These are phyloP conservation scores for Wickerhamomyces sp. DNA, from an alignment of 1,139 yeast genomes.

Conservation along the genomic window DNA sequence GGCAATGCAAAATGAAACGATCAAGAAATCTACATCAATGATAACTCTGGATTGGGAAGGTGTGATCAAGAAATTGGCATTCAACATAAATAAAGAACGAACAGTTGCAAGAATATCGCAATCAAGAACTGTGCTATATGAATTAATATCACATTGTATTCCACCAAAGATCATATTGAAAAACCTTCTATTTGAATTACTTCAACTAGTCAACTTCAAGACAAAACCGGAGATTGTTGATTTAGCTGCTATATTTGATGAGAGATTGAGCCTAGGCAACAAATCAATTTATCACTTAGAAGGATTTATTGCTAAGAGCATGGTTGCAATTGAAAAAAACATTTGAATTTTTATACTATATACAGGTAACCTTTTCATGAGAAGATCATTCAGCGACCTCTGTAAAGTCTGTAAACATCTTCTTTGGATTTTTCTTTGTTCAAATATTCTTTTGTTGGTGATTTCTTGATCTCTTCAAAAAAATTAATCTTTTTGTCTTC, in stretches of 20 bases:
- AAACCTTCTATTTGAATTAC: conserved; percentile 54
- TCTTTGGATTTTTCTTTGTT: conserved; percentile 47
- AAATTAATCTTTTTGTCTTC: conserved; percentile 45
- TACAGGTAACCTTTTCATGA: conserved; percentile 8
- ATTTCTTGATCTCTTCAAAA: conserved; percentile 47
- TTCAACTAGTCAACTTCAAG: conserved; percentile 35
- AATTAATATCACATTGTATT: conserved; percentile 85
- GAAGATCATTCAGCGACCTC: conserved; percentile 50
- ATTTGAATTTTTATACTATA: conserved; percentile 2
- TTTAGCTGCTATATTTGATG: conserved; percentile 75
- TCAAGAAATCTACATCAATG: conserved; percentile 39
- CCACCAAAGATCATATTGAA: conserved; percentile 80
- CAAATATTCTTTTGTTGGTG: conserved; percentile 63
- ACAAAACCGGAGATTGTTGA: conserved; percentile 54
- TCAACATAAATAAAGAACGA: conserved; percentile 52
- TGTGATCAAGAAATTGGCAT: conserved; percentile 64
- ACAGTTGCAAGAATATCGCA: conserved; percentile 71
- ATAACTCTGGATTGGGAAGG: conserved; percentile 84
- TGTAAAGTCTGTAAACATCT: conserved; percentile 46
- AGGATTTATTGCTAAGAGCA: conserved; percentile 85
- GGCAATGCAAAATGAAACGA: conserved; percentile 64
- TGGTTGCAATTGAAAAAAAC: conserved; percentile 37
- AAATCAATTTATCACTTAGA: conserved; percentile 93
- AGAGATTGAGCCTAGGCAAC: conserved; percentile 78
- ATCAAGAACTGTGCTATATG: conserved; percentile 74